Evolutionary conservation across 345 rosid species (phyloP), one percentile per base, ranked within the genome.

Genomic region (Brassica incana): DNA sequence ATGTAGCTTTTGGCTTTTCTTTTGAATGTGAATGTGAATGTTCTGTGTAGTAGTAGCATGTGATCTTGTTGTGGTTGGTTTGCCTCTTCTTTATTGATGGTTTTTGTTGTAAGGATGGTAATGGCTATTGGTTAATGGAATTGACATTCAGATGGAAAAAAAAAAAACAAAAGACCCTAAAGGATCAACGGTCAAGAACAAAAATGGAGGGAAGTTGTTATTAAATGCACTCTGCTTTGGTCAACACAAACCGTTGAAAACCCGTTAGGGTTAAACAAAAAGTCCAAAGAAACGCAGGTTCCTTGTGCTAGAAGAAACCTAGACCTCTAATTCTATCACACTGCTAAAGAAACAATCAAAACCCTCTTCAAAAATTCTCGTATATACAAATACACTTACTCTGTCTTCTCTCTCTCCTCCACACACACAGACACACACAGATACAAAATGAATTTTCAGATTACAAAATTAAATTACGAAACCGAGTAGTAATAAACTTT

Each of bases 251-350:
- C 76, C 67, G 81, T 71, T 78, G 32, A 59, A 56, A 59, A 6
- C 2, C 77, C 69, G 64, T 78, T 59, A 73, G 73, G 71, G 54
- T 3, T 30, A 12, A 45, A 70, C 23, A 35, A 36, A 52, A 25
- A 50, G 15, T 58, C 2, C 50, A 30, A 72, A 66, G 45, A 71
- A 16, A 43, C 56, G 48, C 71, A 11, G 11, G 15, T 75, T 5
- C 20, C 80, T 70, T 75, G 80, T 70, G 58, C 16, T 40, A 29
- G 10, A 80, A 69, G 83, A 27, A 74, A 80, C 71, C 71, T 33
- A 68, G 6, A 52, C 32, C 18, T 68, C 56, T 58, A 9, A 23
- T 67, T 72, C 12, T 23, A 23, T 66, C 14, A 18, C 38, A 66
- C 45, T 56, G 3, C 52, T 16, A 54, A 52, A 8, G 1, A 52